These are phyloP conservation scores for Asterophora parasitica DNA, from an alignment of 768 basidiomycete species.

Conservation along the genomic window DNA sequence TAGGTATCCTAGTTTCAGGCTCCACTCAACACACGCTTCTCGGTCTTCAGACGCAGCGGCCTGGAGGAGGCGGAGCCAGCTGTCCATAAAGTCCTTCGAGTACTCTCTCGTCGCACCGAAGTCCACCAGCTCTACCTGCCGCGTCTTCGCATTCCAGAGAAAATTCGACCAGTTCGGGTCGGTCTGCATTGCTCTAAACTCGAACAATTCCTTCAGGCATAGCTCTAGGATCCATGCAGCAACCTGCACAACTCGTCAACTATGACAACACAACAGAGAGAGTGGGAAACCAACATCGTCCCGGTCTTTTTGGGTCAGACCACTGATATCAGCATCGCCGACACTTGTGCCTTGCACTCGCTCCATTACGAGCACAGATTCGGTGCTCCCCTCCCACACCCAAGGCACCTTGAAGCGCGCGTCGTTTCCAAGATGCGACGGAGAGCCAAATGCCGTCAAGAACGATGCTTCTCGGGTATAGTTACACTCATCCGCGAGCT, in stretches of 20 bases:
- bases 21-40: conserved; percentile 64
- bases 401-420: conserved; percentile 77
- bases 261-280: not conserved
- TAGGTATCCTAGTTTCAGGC: conserved; percentile 81
- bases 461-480: conserved; percentile 81
- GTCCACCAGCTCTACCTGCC: conserved; percentile 85
- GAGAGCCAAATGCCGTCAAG: conserved; percentile 53
- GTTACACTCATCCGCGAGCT: conserved; percentile 90
- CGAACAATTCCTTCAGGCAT: conserved; percentile 86
- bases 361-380: conserved; percentile 87
- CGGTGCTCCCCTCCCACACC: conserved; percentile 79
- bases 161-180: conserved; percentile 99
- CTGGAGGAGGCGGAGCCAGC: conserved; percentile 79
- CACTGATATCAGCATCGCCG: conserved; percentile 53
- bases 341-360: conserved; percentile 76
- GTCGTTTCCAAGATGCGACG: conserved; percentile 49
- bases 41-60: conserved; percentile 71
- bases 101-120: conserved; percentile 95
- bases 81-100: conserved; percentile 79
- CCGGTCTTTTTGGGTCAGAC: conserved; percentile 59
- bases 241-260: conserved; percentile 49
- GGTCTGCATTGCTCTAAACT: conserved; percentile 93
- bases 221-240: conserved; percentile 76
- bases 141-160: conserved; percentile 69
- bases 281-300: conserved; percentile 53